Evolutionary conservation across 805 yeast genomes (phyloP).

Genomic region (Nakazawaea molendinolei): DNA sequence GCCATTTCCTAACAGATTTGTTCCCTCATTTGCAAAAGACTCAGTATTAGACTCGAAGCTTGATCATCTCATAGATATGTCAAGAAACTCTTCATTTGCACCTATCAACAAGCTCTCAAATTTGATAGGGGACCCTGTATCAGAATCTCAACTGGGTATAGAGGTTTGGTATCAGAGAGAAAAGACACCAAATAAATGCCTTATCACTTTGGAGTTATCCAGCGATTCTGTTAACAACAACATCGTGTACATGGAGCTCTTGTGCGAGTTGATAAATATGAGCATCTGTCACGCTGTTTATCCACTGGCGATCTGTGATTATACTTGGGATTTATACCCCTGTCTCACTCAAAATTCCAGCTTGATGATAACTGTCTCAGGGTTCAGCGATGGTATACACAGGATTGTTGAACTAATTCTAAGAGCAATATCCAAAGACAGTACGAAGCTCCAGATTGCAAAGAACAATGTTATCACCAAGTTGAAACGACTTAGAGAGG

Average conservation of each 20-base stretch:
- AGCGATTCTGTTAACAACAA: constrained; percentile 23
- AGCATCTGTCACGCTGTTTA: constrained; percentile 38
- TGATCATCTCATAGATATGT: constrained; percentile 15
- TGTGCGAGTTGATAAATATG: constrained; percentile 40
- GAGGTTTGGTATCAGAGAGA: constrained; percentile 48
- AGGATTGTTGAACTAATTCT: constrained; percentile 29
- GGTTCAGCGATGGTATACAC: constrained; percentile 37
- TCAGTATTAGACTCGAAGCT: constrained; percentile 20
- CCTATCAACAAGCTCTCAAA: no score
- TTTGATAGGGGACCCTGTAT: no score
- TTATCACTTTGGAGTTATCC: constrained; percentile 41
- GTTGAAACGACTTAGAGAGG: constrained; percentile 36
- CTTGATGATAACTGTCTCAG: constrained; percentile 45
- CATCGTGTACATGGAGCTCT: no score
- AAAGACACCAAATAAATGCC: constrained; percentile 23
- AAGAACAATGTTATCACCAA: constrained; percentile 17
- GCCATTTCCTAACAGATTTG: constrained; percentile 29
- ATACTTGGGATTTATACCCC: constrained; percentile 49
- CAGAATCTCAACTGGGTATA: constrained; percentile 30
- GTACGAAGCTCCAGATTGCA: constrained; percentile 2
- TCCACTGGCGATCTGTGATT: constrained; percentile 48
- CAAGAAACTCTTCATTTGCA: constrained; percentile 25
- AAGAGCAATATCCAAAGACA: constrained; percentile 18
- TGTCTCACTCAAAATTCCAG: constrained; percentile 49
- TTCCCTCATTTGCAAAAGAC: constrained; percentile 29